Evolutionary conservation across 2,329 filamentous ascomycete species (phyloP), one percentile per base, ranked within the genome.

Genomic region (Cladosporium sp.): DNA sequence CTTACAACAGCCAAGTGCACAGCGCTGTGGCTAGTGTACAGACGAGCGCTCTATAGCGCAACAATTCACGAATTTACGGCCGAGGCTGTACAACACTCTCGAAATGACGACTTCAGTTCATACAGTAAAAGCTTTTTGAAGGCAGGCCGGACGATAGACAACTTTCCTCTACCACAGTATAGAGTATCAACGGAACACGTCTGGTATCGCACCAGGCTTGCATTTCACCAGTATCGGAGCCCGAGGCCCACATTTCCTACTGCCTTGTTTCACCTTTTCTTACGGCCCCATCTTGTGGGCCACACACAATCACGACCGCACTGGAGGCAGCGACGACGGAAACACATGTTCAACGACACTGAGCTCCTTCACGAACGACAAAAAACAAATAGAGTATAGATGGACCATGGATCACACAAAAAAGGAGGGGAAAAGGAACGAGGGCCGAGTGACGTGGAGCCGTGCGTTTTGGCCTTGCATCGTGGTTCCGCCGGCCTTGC

Each of bases 1-100:
- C 89, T 18, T 81, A 82, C 74, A 75, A 78, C 65, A 72, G 73
- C 53, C 71, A 73, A 51, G 57, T 72, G 61, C 73, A 76, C 65
- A 74, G 73, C 60, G 74, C 74, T n/a, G 70, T 75, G 26, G 72
- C 70, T 62, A 71, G 74, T 49, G 69, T 77, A 43, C 73, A 72
- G 65, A 75, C 75, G 21, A 65, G 70, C 60, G 67, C 65, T 49
- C 63, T 70, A 13, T 68, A 70, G 58, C 48, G 34, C 49, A 51
- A 53, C 30, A 54, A 57, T 63, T 63, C 60, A 63, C 60, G 60
- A 63, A n/a, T 63, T 63, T 39, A 63, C 60, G 60, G 60, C 60
- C 60, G 60, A 63, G 60, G 60, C 60, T 63, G 60, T 63, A 63
- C 36, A 63, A 63, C 60, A 63, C 53, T 51, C 51, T 63, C 60